Conservation (phyloP, 306 rosid species). For the Canavalia gladiata region DNA sequence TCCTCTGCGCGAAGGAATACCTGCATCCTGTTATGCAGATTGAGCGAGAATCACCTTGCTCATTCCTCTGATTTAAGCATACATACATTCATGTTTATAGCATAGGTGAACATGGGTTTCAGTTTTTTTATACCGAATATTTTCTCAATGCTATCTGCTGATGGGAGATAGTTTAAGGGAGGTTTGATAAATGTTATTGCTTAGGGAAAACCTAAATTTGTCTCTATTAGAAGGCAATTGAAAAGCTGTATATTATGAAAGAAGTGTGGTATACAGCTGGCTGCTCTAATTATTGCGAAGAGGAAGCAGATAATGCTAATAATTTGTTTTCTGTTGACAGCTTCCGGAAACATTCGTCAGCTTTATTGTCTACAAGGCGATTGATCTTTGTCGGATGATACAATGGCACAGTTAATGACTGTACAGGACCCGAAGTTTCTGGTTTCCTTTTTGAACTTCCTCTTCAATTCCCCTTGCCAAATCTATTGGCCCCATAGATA, state of each 20-base stretch:
- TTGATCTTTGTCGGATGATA: constrained; percentile 52
- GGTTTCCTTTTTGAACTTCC: constrained; percentile 57
- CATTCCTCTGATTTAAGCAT: constrained; percentile 26
- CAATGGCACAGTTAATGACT: constrained; percentile 49
- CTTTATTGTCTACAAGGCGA: constrained; percentile 98
- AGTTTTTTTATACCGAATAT: not conserved
- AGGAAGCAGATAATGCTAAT: constrained; percentile 34
- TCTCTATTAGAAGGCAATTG: not conserved
- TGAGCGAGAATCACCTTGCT: constrained; percentile 16
- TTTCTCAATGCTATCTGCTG: not conserved
- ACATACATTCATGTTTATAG: constrained; percentile 15
- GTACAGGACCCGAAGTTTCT: constrained; percentile 61
- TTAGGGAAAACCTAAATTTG: not conserved
- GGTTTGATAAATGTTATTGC: not conserved
- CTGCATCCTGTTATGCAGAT: constrained; percentile 6
- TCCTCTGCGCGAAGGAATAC: constrained; percentile 15
- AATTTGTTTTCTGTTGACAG: constrained; percentile 59
- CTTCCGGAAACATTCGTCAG: constrained; percentile 97
- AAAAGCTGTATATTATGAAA: not conserved
- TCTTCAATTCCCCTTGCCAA: constrained; percentile 61
- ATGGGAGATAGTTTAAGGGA: not conserved
- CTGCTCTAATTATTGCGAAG: constrained; percentile 4
- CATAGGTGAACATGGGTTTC: constrained; percentile 4
- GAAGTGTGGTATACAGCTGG: constrained; percentile 4
- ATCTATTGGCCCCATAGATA: constrained; percentile 57